Evolutionary conservation across 768 basidiomycete species (phyloP).

Genomic region (Termitomyces titanicus): DNA sequence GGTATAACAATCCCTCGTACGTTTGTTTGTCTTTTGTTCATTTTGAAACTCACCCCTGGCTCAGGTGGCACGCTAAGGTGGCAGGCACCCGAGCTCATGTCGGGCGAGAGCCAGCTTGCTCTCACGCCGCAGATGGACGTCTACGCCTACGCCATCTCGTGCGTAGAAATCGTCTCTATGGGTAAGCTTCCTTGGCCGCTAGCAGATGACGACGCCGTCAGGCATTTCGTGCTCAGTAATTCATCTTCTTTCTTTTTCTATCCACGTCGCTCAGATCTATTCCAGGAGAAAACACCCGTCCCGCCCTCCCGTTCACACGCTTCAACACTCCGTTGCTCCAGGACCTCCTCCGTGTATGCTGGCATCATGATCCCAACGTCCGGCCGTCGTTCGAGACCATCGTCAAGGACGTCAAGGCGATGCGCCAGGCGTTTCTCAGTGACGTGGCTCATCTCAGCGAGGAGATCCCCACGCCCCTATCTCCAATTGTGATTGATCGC

Average conservation of each 20-base stretch:
- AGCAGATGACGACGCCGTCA: constrained; percentile 48
- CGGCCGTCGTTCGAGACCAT: constrained; percentile 54
- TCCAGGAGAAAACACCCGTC: constrained; percentile 49
- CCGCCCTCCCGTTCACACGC: constrained; percentile 39
- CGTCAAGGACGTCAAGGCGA: constrained; percentile 38
- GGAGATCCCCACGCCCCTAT: constrained; percentile 14
- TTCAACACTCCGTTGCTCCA: constrained; percentile 30
- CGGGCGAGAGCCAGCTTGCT: constrained; percentile 30
- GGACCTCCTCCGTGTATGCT: constrained; percentile 50
- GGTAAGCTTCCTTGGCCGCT: constrained; percentile 58
- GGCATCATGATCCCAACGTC: constrained; percentile 47
- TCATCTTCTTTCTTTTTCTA: constrained; percentile 1
- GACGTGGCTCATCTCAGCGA: neutral
- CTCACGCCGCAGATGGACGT: constrained; percentile 59
- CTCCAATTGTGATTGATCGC: constrained; percentile 12
- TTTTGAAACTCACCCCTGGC: neutral
- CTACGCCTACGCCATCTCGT: constrained; percentile 66
- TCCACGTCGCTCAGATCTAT: constrained; percentile 9
- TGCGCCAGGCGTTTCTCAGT: constrained; percentile 32
- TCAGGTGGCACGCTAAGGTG: constrained; percentile 65
- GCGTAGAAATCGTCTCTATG: constrained; percentile 59
- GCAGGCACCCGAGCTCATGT: constrained; percentile 68
- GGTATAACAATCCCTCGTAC: constrained; percentile 45
- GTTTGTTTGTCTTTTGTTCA: constrained; percentile 16
- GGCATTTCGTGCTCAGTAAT: constrained; percentile 48